Evolutionary conservation across 2,329 filamentous ascomycete species (phyloP), one percentile per base, ranked within the genome.

Genomic region (Colletotrichum sp.): DNA sequence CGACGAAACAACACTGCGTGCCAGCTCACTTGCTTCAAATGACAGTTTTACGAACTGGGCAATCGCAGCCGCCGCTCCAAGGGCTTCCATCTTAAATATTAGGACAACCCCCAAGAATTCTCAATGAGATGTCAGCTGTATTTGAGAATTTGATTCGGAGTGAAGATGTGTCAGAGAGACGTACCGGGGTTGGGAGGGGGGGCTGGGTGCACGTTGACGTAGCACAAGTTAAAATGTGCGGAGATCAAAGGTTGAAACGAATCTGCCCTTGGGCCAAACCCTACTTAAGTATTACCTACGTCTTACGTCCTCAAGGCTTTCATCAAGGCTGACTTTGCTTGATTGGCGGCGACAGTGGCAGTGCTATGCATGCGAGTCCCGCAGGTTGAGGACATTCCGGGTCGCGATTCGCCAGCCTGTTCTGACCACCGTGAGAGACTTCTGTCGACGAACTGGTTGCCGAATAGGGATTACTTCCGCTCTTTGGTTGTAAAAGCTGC

Each of bases 241-340:
- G 36, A 39, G 36, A 39, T 18, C 36, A 6, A 6, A n/a, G 39
- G 10, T 44, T 10, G 3, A 6, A 44, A 18, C 16, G 15, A 16
- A 39, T 39, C 6, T 39, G 15, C 34, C 7, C 34, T 39, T 3
- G 34, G 34, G 6, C 15, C 13, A 39, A 1, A 1, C 15, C 4
- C 34, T 39, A 39, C 13, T 5, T 39, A 39, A 39, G 34, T 39
- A 39, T 0, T 2, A 39, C 15, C 36, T 39, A 5, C 36, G 16
- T 39, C 36, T 39, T 15, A 18, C 36, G 3, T 39, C 2, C 3
- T n/a, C 3, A 44, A n/a, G 16, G 39, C 16, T n/a, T 18, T n/a
- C 0, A 10, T n/a, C 16, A n/a, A 44, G 39, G 39, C 39, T 9
- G 0, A 44, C 2, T 9, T 4, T n/a, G 8, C 2, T 10, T 44